A percentile compares a stretch with the other conserved stretches of the same genome.
These are phyloP conservation scores for Pistacia integerrima DNA, from an alignment of 345 rosid species.

Conservation along the genomic window DNA sequence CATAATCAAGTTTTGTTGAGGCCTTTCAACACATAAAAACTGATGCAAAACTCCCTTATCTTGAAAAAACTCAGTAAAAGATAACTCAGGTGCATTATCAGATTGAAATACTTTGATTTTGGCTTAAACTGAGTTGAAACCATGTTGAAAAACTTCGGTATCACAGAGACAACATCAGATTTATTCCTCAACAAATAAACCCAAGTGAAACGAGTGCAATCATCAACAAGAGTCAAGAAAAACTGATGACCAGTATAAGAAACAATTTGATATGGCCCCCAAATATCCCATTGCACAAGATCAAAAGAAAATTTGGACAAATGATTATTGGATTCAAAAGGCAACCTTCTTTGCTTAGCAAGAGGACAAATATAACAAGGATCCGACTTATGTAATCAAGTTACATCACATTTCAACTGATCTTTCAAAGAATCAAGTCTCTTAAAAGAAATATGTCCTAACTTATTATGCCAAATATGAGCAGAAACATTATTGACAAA, in stretches of 20 bases:
- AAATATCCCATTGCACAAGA: background rate
- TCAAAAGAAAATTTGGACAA: background rate
- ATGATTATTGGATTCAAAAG: background rate
- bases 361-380: background rate
- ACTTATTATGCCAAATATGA: background rate
- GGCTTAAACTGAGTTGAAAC: background rate
- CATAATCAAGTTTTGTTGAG: background rate
- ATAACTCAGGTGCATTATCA: background rate
- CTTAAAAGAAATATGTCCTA: background rate
- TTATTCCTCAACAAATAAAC: background rate
- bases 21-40: background rate
- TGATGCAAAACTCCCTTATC: background rate
- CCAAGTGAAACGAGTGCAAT: background rate
- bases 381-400: background rate
- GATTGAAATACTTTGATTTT: background rate
- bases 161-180: background rate
- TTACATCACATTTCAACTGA: background rate
- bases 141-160: background rate
- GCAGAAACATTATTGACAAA: background rate
- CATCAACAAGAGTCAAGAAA: background rate
- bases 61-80: background rate
- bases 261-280: background rate
- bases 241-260: background rate
- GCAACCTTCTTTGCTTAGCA: background rate
- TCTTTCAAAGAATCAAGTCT: background rate